Conservation (phyloP, 371 early-diverging fungal species). For the Funneliformis caledonium region DNA sequence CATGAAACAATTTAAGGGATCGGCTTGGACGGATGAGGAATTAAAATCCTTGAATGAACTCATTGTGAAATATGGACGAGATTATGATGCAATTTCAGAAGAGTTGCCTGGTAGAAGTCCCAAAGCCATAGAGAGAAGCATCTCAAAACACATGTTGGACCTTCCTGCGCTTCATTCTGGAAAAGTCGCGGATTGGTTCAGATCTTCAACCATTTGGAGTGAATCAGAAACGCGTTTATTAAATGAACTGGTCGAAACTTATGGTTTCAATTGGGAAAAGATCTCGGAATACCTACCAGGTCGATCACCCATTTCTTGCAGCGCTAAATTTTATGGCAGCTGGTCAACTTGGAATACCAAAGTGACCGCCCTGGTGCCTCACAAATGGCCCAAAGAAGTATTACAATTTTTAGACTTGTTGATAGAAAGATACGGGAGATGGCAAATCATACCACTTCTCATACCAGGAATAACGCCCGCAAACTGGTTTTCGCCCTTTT, state of each 20-base stretch:
- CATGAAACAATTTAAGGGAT: neutral
- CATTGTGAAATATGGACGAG: slow-evolving; percentile 15
- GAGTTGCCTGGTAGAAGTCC: slow-evolving; percentile 18
- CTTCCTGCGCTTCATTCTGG: neutral
- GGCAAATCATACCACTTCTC: slow-evolving; percentile 21
- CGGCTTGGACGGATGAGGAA: slow-evolving; percentile 25
- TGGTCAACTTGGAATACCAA: neutral
- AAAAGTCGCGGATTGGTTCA: slow-evolving; percentile 1
- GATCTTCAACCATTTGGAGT: slow-evolving; percentile 16
- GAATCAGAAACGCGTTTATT: slow-evolving; percentile 19
- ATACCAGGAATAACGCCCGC: neutral
- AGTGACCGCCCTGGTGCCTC: neutral
- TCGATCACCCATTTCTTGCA: neutral
- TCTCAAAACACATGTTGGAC: neutral
- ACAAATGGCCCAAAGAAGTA: slow-evolving; percentile 19
- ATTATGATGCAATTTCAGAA: slow-evolving; percentile 23
- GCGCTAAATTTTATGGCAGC: neutral
- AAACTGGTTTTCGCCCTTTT: neutral
- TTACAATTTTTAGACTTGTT: neutral
- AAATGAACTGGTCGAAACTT: slow-evolving; percentile 23
- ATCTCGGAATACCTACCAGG: slow-evolving; percentile 16
- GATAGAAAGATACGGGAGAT: neutral
- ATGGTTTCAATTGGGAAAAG: slow-evolving; percentile 22
- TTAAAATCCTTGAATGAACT: slow-evolving; percentile 21
- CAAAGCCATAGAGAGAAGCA: neutral